These are phyloP conservation scores for Verticillium dahliae DNA, from an alignment of 2,329 filamentous ascomycete genomes.

Conservation along the genomic window DNA sequence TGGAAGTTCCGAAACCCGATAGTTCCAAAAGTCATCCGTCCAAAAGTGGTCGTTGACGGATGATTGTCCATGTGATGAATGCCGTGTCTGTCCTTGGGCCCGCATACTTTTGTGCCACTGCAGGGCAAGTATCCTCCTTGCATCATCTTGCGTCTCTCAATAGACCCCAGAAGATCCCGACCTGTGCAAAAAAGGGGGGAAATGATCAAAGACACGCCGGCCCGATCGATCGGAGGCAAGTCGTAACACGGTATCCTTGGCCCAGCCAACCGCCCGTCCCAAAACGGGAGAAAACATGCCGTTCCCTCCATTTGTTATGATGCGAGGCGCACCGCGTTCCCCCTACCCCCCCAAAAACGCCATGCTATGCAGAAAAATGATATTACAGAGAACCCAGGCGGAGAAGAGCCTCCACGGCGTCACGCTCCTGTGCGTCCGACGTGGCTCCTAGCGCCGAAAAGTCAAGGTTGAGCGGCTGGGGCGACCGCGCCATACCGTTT, in stretches of 20 bases:
- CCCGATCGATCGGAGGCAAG: constrained; percentile 15
- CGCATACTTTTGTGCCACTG: background rate
- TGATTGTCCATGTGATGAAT: background rate
- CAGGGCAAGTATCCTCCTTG: background rate
- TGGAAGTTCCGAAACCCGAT: background rate
- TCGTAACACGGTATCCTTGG: constrained; percentile 23
- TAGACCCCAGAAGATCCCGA: constrained; percentile 16
- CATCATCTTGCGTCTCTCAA: background rate
- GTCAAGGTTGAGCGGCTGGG: constrained; percentile 43
- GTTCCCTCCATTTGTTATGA: background rate
- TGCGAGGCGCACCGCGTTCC: constrained; percentile 1
- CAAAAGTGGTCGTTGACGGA: background rate
- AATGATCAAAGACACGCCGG: constrained; percentile 23
- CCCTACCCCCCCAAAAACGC: constrained; percentile 35
- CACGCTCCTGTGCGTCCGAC: constrained; percentile 68
- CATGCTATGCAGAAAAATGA: constrained; percentile 39
- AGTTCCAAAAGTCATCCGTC: background rate
- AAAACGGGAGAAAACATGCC: background rate
- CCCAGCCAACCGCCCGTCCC: constrained; percentile 12
- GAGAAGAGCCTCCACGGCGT: constrained; percentile 74
- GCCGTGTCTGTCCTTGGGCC: background rate
- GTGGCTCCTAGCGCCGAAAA: constrained; percentile 43
- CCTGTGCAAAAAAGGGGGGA: constrained; percentile 20
- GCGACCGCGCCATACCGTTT: constrained; percentile 47
- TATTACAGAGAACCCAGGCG: constrained; percentile 73